A percentile compares a stretch with the other conserved stretches of the same genome.
phyloP scores from a whole-genome alignment of 1,284 basidiomycete genomes.

The Flammula alnicola region DNA sequence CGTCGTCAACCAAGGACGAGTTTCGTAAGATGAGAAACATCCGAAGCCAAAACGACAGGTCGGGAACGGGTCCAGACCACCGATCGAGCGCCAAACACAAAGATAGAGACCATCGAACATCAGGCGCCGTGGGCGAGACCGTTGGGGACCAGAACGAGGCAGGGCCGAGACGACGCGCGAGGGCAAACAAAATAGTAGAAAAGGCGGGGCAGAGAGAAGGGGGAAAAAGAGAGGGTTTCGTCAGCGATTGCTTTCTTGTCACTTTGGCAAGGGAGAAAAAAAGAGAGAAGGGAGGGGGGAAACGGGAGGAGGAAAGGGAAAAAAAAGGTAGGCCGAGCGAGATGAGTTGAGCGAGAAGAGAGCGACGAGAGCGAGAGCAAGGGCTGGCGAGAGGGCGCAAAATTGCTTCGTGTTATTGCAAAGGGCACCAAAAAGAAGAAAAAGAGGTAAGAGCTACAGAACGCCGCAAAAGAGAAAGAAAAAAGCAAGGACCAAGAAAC shows the following conservation, averaged over 20 bases:
- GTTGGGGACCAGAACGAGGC: not conserved
- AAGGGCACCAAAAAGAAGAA: no score
- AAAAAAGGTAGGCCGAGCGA: not conserved
- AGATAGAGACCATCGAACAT: conserved; percentile 6
- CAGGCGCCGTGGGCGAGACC: not conserved
- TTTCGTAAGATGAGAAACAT: no score
- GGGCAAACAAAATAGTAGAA: not conserved
- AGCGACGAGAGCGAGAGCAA: not conserved
- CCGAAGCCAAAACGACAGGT: no score
- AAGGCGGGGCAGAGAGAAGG: not conserved
- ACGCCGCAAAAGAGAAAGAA: no score
- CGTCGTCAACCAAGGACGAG: no score
- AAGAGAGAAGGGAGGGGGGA: not conserved
- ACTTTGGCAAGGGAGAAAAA: not conserved
- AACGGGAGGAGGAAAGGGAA: not conserved
- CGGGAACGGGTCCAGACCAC: no score
- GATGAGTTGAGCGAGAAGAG: not conserved
- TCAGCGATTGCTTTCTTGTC: no score
- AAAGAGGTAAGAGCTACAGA: no score
- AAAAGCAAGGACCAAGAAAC: no score
- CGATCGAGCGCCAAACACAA: not conserved
- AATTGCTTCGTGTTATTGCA: no score
- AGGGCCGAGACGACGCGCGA: not conserved
- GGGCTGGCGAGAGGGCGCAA: not conserved
- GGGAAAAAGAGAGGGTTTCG: not conserved